These are phyloP conservation scores for Kregervanrija fluxuum DNA, from an alignment of 805 yeast genomes.

Conservation along the genomic window DNA sequence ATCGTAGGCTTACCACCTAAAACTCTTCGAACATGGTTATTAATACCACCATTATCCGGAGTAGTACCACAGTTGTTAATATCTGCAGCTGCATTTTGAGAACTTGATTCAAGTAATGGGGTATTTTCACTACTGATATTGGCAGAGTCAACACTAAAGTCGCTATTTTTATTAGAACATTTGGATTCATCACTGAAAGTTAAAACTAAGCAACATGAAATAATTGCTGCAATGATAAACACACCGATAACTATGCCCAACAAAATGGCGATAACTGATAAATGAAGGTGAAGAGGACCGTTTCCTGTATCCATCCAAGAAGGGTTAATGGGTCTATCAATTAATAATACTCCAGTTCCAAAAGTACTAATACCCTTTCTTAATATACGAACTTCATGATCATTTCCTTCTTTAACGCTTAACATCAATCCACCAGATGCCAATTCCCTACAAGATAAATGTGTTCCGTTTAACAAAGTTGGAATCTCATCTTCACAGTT, in stretches of 20 bases:
- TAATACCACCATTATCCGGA: constrained; percentile 2
- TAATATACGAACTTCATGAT: constrained; percentile 51
- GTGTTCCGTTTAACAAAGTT: constrained; percentile 38
- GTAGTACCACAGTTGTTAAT: neutral
- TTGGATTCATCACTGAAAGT: constrained; percentile 21
- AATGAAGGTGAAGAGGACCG: constrained; percentile 45
- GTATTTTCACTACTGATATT: constrained; percentile 3
- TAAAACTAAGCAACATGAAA: constrained; percentile 31
- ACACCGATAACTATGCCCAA: constrained; percentile 62
- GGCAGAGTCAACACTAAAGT: neutral
- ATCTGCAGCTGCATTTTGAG: neutral
- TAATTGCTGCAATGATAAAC: constrained; percentile 28
- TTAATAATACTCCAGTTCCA: constrained; percentile 47
- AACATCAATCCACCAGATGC: constrained; percentile 32
- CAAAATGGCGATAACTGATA: constrained; percentile 63
- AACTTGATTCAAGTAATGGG: neutral
- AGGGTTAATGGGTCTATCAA: constrained; percentile 63
- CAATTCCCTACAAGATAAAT: constrained; percentile 36
- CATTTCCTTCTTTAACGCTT: constrained; percentile 39
- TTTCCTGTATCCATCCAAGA: constrained; percentile 45
- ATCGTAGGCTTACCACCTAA: too few species aligned
- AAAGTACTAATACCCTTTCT: constrained; percentile 54
- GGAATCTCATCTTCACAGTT: constrained; percentile 40
- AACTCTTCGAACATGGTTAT: neutral
- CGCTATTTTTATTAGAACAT: too few species aligned